Percentiles rank a stretch among this genome's conserved stretches.
Evolutionary conservation across 768 basidiomycete genomes (phyloP).

Genomic region (Butyriboletus loyo): DNA sequence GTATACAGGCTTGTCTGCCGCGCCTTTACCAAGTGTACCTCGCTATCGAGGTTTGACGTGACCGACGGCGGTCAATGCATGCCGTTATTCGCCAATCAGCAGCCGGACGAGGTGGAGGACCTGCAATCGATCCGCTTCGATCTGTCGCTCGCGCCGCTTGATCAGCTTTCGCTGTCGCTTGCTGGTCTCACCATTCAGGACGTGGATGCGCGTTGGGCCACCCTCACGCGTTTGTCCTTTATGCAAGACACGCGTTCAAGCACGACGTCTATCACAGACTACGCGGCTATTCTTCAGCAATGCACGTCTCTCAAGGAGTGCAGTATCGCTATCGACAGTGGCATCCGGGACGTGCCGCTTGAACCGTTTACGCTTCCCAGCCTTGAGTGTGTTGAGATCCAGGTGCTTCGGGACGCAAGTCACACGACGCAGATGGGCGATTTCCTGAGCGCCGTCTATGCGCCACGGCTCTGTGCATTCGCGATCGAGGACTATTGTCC

Average conservation of each 20-base stretch:
- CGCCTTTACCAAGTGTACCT: slow-evolving; percentile 12
- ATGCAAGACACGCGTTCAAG: slow-evolving; percentile 25
- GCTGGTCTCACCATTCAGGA: slow-evolving; percentile 15
- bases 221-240: slow-evolving; percentile 20
- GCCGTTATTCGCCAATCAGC: slow-evolving; percentile 2
- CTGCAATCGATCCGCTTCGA: slow-evolving; percentile 10
- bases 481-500: slow-evolving; percentile 20
- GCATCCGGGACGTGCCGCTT: slow-evolving; percentile 3
- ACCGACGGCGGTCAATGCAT: slow-evolving; percentile 17
- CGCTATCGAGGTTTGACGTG: slow-evolving; percentile 17
- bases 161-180: slow-evolving; percentile 17
- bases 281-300: slow-evolving; percentile 16
- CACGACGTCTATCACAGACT: slow-evolving; percentile 19
- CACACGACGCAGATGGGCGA: slow-evolving; percentile 20
- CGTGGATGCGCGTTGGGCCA: slow-evolving; percentile 15
- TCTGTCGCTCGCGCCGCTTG: slow-evolving; percentile 14
- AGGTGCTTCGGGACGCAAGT: slow-evolving; percentile 12
- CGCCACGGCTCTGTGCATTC: slow-evolving; percentile 15
- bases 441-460: slow-evolving; percentile 12
- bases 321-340: slow-evolving; percentile 13
- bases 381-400: slow-evolving; percentile 19
- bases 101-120: background rate
- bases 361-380: slow-evolving; percentile 11
- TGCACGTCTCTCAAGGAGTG: slow-evolving; percentile 24
- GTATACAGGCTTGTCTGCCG: slow-evolving; percentile 10